A percentile compares a stretch with the other conserved stretches of the same genome.
Conservation (phyloP, 495 filamentous ascomycete genomes). For the Hypoxylon fragiforme region DNA sequence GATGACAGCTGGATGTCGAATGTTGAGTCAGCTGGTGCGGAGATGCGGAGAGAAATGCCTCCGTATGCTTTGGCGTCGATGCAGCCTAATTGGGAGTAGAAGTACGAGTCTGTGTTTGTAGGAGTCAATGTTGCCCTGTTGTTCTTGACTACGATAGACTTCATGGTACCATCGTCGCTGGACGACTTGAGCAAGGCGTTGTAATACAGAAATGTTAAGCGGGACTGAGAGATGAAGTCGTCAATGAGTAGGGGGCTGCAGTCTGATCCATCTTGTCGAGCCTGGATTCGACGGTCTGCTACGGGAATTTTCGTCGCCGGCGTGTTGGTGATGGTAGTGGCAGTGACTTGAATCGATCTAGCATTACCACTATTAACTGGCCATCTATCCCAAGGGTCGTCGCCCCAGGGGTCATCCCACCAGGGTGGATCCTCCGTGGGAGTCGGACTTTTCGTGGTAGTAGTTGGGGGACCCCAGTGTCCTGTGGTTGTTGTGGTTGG, state of each 20-base stretch:
- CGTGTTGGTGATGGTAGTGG: slow-evolving; percentile 2
- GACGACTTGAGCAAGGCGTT: slow-evolving; percentile 61
- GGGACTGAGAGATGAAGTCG: slow-evolving; percentile 66
- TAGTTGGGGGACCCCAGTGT: slow-evolving; percentile 14
- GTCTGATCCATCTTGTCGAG: slow-evolving; percentile 31
- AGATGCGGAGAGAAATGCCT: slow-evolving; percentile 62
- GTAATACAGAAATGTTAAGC: slow-evolving; percentile 66
- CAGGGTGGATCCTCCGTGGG: slow-evolving; percentile 18
- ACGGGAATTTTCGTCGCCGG: background rate
- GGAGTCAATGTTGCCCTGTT: slow-evolving; percentile 61
- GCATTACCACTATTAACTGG: background rate
- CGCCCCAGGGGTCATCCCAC: slow-evolving; percentile 18
- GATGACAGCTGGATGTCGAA: slow-evolving; percentile 57
- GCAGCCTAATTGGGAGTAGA: slow-evolving; percentile 62
- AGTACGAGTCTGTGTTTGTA: slow-evolving; percentile 53
- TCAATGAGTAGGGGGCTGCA: slow-evolving; percentile 61
- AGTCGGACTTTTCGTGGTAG: slow-evolving; percentile 9
- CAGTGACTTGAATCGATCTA: slow-evolving; percentile 19
- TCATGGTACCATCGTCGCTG: slow-evolving; percentile 64
- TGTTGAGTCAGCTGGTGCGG: slow-evolving; percentile 57
- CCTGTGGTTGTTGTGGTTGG: slow-evolving; percentile 13
- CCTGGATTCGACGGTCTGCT: slow-evolving; percentile 6
- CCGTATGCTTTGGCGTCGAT: slow-evolving; percentile 57
- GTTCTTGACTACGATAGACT: slow-evolving; percentile 56
- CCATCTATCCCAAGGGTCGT: slow-evolving; percentile 20